Conservation (phyloP, 495 filamentous ascomycete species). For the Haplographium delicatum region DNA sequence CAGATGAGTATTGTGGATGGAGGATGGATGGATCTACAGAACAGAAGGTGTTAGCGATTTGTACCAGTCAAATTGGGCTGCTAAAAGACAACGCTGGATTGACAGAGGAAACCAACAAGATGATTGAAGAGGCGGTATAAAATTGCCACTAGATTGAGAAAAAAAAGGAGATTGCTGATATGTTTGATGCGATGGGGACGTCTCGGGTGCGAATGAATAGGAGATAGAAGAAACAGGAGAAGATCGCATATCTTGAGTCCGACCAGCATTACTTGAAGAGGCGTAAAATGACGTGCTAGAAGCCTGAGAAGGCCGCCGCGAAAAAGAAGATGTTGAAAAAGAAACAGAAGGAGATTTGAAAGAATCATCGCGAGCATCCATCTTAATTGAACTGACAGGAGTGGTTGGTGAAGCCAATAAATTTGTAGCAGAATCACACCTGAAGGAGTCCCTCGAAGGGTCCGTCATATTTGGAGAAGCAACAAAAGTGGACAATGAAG, state of each 20-base stretch:
- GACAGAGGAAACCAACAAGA: slow-evolving; percentile 57
- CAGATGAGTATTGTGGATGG: slow-evolving; percentile 29
- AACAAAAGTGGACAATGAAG: slow-evolving; percentile 31
- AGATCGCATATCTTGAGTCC: slow-evolving; percentile 17
- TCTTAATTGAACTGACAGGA: slow-evolving; percentile 26
- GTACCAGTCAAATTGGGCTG: not conserved
- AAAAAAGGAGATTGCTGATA: slow-evolving; percentile 41
- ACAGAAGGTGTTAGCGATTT: slow-evolving; percentile 13
- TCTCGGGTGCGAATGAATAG: slow-evolving; percentile 13
- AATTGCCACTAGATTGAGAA: slow-evolving; percentile 56
- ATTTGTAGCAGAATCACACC: slow-evolving; percentile 16
- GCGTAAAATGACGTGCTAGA: slow-evolving; percentile 24
- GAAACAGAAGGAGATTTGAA: slow-evolving; percentile 49
- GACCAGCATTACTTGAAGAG: slow-evolving; percentile 16
- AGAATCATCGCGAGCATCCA: slow-evolving; percentile 27
- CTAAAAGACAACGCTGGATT: slow-evolving; percentile 17
- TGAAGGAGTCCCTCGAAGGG: slow-evolving; percentile 24
- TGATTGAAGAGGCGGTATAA: slow-evolving; percentile 53
- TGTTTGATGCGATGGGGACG: slow-evolving; percentile 15
- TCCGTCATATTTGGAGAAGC: slow-evolving; percentile 30
- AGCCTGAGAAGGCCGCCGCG: slow-evolving; percentile 23
- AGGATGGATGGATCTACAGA: slow-evolving; percentile 23
- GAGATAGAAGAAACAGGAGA: slow-evolving; percentile 16
- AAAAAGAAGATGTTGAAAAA: slow-evolving; percentile 39
- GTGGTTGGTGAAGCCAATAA: slow-evolving; percentile 30